Evolutionary conservation across 129 eudicot species (phyloP).

Genomic region (Oenanthe sinensis): DNA sequence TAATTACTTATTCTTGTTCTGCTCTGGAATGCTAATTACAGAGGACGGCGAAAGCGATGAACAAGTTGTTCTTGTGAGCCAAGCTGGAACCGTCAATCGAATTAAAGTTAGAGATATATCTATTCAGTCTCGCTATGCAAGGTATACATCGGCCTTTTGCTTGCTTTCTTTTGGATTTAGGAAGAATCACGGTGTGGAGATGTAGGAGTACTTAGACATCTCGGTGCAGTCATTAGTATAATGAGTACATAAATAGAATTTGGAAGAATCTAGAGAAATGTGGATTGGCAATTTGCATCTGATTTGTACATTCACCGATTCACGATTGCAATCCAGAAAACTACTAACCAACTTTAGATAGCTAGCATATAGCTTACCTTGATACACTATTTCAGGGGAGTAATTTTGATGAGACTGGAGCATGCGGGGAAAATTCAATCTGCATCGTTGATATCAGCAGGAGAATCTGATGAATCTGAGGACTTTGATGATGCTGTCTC

Average conservation of each 20-base stretch:
- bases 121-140: constrained; percentile 70
- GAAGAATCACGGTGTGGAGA: neutral
- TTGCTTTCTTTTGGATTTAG: neutral
- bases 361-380: neutral
- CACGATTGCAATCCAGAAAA: neutral
- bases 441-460: constrained; percentile 73
- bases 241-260: neutral
- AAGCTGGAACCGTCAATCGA: constrained; percentile 89
- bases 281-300: neutral
- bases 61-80: constrained; percentile 93
- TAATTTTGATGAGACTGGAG: constrained; percentile 91
- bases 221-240: neutral
- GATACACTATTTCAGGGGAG: constrained; percentile 43
- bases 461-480: constrained; percentile 47
- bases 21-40: constrained; percentile 20
- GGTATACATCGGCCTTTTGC: constrained; percentile 25
- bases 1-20: neutral
- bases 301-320: neutral
- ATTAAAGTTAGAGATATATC: constrained; percentile 84
- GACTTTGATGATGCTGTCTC: constrained; percentile 28
- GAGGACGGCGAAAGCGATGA: constrained; percentile 98
- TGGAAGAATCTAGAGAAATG: neutral
- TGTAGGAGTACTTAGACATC: neutral
- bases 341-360: neutral
- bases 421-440: constrained; percentile 90